A percentile compares a stretch with the other conserved stretches of the same genome.
Conservation (phyloP, 1,139 yeast species). For the Saccharomyces hybrid region DNA sequence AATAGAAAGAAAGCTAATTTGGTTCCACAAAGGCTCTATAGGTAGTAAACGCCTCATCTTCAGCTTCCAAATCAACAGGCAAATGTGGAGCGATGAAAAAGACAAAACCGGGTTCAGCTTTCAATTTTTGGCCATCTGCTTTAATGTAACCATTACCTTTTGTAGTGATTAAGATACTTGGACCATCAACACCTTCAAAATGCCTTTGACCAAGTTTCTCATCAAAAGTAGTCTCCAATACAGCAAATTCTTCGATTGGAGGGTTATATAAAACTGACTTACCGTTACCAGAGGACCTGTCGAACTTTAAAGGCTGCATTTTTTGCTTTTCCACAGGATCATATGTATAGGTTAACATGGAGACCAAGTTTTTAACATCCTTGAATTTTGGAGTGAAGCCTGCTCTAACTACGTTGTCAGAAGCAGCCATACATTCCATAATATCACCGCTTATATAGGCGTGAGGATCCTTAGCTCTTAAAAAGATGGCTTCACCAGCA, state of each 20-base stretch:
- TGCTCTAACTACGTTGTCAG: conserved; percentile 95
- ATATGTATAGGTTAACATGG: conserved; percentile 82
- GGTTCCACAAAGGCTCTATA: conserved; percentile 86
- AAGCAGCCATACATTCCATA: conserved; percentile 98
- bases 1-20: conserved; percentile 18
- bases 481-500: conserved; percentile 95
- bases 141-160: conserved; percentile 62
- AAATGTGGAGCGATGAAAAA: conserved; percentile 78
- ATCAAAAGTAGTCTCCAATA: conserved; percentile 61
- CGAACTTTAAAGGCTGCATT: conserved; percentile 62
- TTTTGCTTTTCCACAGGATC: conserved; percentile 90
- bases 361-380: conserved; percentile 83
- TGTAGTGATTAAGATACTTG: conserved; percentile 79
- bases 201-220: conserved; percentile 40
- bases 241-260: conserved; percentile 93
- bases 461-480: conserved; percentile 96
- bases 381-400: conserved; percentile 98
- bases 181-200: conserved; percentile 66
- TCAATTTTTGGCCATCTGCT: conserved; percentile 38
- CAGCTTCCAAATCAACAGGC: conserved; percentile 52
- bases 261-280: conserved; percentile 73
- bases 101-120: conserved; percentile 62
- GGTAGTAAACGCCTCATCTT: conserved; percentile 53
- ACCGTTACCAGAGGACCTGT: conserved; percentile 62
- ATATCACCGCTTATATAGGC: conserved; percentile 96